Evolutionary conservation across 805 yeast species (phyloP).

Genomic region (Soucietia sequanensis): DNA sequence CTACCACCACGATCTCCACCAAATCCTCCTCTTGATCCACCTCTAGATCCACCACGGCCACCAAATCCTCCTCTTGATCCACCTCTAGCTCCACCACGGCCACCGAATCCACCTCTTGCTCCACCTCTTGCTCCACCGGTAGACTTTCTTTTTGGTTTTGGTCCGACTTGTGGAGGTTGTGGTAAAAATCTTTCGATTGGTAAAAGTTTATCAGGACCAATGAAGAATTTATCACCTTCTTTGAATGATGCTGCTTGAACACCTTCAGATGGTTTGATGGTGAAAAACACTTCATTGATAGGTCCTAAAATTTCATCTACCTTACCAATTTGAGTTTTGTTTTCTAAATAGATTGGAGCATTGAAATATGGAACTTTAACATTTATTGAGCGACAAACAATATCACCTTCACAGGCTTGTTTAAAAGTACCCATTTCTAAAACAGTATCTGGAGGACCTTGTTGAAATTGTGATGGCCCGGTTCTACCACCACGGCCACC

Average conservation of each 20-base stretch:
- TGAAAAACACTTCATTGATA: conserved; percentile 94
- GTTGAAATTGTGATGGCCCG: conserved; percentile 69
- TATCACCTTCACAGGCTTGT: conserved; percentile 95
- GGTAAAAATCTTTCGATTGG: conserved; percentile 98
- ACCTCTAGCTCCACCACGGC: conserved; percentile 33
- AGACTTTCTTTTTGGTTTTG: conserved; percentile 74
- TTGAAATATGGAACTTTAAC: conserved; percentile 96
- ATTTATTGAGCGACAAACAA: conserved; percentile 93
- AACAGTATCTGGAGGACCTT: conserved; percentile 94
- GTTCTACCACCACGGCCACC: conserved; percentile 69
- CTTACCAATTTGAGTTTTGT: conserved; percentile 94
- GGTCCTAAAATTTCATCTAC: conserved; percentile 99
- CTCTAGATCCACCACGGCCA: conserved; percentile 43
- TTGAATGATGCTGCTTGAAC: conserved; percentile 92
- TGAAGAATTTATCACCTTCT: conserved; percentile 93
- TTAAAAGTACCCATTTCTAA: conserved; percentile 91
- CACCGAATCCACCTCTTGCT: conserved; percentile 24
- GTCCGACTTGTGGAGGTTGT: conserved; percentile 85
- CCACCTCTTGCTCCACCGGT: conserved; percentile 52
- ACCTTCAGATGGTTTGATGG: conserved; percentile 95
- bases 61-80: conserved; percentile 38
- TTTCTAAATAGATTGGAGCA: conserved; percentile 96
- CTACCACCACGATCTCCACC: conserved; percentile 41
- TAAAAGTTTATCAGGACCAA: conserved; percentile 90
- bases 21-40: conserved; percentile 41